These are phyloP conservation scores for Lipomyces lipofer DNA, from an alignment of 805 yeast species.

Conservation along the genomic window DNA sequence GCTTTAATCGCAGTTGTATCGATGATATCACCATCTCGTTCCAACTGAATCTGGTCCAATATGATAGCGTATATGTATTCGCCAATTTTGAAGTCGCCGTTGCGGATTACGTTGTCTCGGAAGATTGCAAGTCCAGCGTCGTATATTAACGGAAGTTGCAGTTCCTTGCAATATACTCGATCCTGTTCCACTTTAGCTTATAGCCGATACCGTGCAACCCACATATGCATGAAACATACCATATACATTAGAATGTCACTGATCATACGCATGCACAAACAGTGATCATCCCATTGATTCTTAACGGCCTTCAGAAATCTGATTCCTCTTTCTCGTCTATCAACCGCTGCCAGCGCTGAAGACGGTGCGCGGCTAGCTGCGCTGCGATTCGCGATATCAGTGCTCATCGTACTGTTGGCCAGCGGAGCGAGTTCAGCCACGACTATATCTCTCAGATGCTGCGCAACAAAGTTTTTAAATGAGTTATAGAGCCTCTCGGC, in stretches of 20 bases:
- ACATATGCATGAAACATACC: constrained; percentile 5
- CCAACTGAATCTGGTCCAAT: constrained; percentile 56
- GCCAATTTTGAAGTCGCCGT: constrained; percentile 54
- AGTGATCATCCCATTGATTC: constrained; percentile 68
- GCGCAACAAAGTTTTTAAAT: constrained; percentile 51
- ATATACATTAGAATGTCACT: constrained; percentile 84
- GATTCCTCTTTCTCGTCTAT: constrained; percentile 29
- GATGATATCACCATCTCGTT: constrained; percentile 57
- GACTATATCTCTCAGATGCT: constrained; percentile 44
- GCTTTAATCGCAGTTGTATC: constrained; percentile 62
- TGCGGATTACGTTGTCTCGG: constrained; percentile 58
- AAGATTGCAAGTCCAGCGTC: constrained; percentile 74
- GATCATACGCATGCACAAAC: constrained; percentile 70
- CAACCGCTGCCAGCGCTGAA: constrained; percentile 21
- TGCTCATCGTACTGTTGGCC: constrained; percentile 16
- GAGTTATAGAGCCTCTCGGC: constrained; percentile 67
- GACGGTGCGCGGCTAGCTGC: constrained; percentile 11
- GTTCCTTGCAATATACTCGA: constrained; percentile 75
- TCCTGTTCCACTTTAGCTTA: constrained; percentile 44
- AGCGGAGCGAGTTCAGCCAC: constrained; percentile 31
- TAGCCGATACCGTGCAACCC: background rate
- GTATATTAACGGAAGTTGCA: constrained; percentile 59
- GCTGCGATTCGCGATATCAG: constrained; percentile 1
- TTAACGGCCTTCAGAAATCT: constrained; percentile 41
- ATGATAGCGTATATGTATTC: constrained; percentile 50